Base-by-base conservation (phyloP, 2,329 filamentous ascomycete species). In the Teratosphaeria zuluensis region DNA sequence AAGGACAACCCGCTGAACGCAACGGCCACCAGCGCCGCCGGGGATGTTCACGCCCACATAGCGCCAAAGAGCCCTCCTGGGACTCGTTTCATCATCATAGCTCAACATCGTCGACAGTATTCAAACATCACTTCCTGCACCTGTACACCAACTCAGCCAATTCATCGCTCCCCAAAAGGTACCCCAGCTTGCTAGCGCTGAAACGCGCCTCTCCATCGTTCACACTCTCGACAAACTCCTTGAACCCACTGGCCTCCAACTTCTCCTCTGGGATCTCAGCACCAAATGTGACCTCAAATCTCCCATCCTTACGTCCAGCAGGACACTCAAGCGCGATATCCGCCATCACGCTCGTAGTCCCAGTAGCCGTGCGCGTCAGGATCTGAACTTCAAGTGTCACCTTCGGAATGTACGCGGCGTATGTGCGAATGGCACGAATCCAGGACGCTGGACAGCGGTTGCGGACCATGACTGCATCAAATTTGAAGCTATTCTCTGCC, bases 381-480 rank as follows among this genome's bases (percentile, higher is more conserved):
- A 59, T 52, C 51, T 51, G 19, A 8, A 62, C 35, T 30, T 62
- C 58, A 19, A 62, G 31, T 35, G 28, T 54, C 57, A 65, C 62
- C 56, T 62, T 54, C 19, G 35, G 57, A 30, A 66, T 56, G 30
- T 64, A 35, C 42, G 62, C 48, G 8, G 61, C 60, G 48, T 63
- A 66, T 31, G 24, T 11, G 31, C 61, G 61, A 11, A 68, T 24
- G 32, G 56, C 61, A 35, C 55, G 54, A 1, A 67, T 51, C 59
- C 58, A 67, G 52, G 63, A 60, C 9, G 54, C 58, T 2, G 62
- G 60, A 52, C 66, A 68, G n/a, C 60, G 58, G 46, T 66, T 61
- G 19, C 60, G 59, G 21, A 68, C 65, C 31, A 63, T 63, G 12
- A 58, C 59, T 31, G 62, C 58, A 54, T 68, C 65, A 55, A 68